Conservation (phyloP, 306 rosid genomes). For the Citrullus colocynthis region DNA sequence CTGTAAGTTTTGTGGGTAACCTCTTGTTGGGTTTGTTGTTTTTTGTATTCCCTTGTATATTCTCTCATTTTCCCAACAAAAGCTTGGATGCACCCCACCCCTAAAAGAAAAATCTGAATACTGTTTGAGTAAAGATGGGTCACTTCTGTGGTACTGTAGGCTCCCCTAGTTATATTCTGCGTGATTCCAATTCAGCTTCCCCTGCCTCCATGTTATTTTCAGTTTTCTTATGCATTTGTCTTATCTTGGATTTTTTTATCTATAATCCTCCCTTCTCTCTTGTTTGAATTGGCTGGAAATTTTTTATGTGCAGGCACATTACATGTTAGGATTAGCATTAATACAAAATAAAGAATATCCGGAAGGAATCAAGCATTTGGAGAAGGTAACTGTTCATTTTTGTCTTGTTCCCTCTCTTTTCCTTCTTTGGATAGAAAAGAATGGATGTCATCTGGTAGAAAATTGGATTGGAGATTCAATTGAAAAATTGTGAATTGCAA, state of each 20-base stretch:
- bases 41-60: no score
- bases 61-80: no score
- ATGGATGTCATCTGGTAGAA: background rate
- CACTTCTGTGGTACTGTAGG: no score
- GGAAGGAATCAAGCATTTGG: conserved; percentile 58
- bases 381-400: conserved; percentile 48
- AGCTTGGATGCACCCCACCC: no score
- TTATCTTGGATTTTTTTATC: background rate
- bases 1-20: no score
- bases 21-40: no score
- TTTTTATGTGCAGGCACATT: conserved; percentile 60
- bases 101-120: no score
- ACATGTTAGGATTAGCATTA: conserved; percentile 81
- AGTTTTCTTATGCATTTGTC: background rate
- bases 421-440: background rate
- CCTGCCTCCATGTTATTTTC: no score
- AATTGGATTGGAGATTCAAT: background rate
- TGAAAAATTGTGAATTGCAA: background rate
- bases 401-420: background rate
- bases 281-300: background rate
- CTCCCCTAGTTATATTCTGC: no score
- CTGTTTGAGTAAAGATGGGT: no score
- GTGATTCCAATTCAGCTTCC: no score
- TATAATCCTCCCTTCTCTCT: background rate
- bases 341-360: conserved; percentile 40